A percentile compares a stretch with the other conserved stretches of the same genome.
Conservation (phyloP, 139 green algal species). For the Asterochloris sp. region DNA sequence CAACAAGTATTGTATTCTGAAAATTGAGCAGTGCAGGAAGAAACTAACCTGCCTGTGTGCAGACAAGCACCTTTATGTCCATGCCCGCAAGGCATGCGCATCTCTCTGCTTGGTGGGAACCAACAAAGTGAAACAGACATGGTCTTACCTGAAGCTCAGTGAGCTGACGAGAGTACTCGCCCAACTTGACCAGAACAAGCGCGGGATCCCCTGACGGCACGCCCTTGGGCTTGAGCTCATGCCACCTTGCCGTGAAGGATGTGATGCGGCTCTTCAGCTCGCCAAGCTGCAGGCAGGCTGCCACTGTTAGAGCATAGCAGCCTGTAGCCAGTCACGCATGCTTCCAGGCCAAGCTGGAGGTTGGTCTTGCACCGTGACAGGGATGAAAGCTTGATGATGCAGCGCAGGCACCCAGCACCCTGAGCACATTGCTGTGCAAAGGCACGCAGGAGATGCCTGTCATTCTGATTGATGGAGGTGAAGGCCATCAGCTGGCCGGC, state of each 20-base stretch:
- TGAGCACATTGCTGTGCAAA: neutral
- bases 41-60: too few relatives aligned
- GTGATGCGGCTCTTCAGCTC: constrained; percentile 55
- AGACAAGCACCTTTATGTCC: too few relatives aligned
- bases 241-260: constrained; percentile 40
- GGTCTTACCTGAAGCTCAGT: constrained; percentile 25
- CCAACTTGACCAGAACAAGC: constrained; percentile 60
- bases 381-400: neutral
- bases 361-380: neutral
- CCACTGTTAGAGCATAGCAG: neutral
- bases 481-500: neutral
- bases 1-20: neutral
- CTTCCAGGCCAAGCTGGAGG: neutral
- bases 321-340: neutral
- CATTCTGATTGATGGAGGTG: neutral
- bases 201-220: constrained; percentile 55
- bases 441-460: neutral
- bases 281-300: constrained; percentile 35
- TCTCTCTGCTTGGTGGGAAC: neutral
- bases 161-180: constrained; percentile 38
- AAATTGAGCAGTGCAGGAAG: too few relatives aligned
- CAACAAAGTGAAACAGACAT: neutral
- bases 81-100: too few relatives aligned
- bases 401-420: neutral
- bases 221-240: constrained; percentile 62